Evolutionary conservation across 164 flowering plant species (phyloP), one percentile per base, ranked within the genome.

Genomic region (Umbilicus rupestris): DNA sequence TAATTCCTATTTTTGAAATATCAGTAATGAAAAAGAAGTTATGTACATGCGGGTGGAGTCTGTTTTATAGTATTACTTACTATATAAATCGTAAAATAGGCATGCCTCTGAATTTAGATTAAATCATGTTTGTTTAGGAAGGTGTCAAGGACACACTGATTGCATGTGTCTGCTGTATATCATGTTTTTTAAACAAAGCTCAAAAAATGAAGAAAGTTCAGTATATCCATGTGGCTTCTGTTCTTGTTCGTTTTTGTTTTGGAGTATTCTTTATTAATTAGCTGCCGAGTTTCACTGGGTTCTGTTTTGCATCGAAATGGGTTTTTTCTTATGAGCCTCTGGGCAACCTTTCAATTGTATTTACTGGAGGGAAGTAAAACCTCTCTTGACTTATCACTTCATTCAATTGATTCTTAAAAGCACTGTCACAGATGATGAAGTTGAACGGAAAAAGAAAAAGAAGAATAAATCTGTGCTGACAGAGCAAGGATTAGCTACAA

Each of bases 371-470:
- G n/a, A 30, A 24, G 22, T n/a, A 39, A 30, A 4, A 28, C 20
- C 50, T 7, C 14, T 1, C 7, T 31, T 29, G 7, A 19, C 30
- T 17, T 19, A 1, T 5, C 20, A n/a, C 16, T 55, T 26, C 41
- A 5, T 1, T 46, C 19, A 37, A 31, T 39, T 41, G 39, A 26
- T 30, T 44, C 11, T 3, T 30, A 26, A 30, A 4, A 35, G 33
- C 7, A 65, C 22, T 66, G 70, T 9, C 73, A 72, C 79, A 91
- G 98, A 86, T 79, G 91, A 85, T 64, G 91, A 82, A 69, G 73
- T 79, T 64, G 88, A 83, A 57, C 68, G 80, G 69, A 86, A 76
- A 73, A 90, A 84, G 79, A 93, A 93, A 76, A 87, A 86, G 71
- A 85, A 79, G 76, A 37, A 69, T 5, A 79, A 67, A 71, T 58